These are phyloP conservation scores for Lactarius hatsudake DNA, from an alignment of 768 basidiomycete species.

Conservation along the genomic window DNA sequence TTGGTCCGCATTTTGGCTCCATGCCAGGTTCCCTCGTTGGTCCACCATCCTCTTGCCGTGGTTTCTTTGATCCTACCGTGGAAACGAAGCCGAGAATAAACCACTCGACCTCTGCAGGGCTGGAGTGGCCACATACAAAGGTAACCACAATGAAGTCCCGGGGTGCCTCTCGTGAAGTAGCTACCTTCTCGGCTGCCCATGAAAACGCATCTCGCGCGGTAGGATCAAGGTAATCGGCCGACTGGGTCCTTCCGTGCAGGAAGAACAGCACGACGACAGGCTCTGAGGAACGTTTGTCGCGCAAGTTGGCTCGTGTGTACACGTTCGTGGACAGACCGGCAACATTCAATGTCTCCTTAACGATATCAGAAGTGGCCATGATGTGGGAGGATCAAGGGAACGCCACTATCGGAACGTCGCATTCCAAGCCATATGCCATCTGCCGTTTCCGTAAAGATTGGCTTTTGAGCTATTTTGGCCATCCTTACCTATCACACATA, in stretches of 20 bases:
- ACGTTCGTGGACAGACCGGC: conserved; percentile 34
- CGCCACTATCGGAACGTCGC: too few relatives aligned
- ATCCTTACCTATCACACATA: neutral
- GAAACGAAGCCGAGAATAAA: neutral
- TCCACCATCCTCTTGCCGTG: conserved; percentile 46
- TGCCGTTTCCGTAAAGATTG: neutral
- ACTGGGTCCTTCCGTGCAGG: conserved; percentile 46
- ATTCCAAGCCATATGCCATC: neutral
- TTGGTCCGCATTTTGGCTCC: conserved; percentile 35
- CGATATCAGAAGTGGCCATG: conserved; percentile 9
- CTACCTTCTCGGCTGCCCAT: conserved; percentile 28
- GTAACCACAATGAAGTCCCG: conserved; percentile 48
- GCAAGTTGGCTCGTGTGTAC: conserved; percentile 28
- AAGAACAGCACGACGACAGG: conserved; percentile 42
- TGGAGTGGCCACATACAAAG: conserved; percentile 37
- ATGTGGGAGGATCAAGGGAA: neutral
- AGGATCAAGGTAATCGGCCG: conserved; percentile 31
- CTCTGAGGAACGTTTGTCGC: conserved; percentile 1
- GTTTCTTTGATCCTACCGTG: conserved; percentile 49
- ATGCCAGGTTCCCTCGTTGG: conserved; percentile 38
- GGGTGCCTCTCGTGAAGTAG: conserved; percentile 25
- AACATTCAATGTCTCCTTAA: conserved; percentile 31
- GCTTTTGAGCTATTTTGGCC: neutral
- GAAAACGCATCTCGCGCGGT: conserved; percentile 38
- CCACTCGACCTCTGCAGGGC: neutral